Conservation (phyloP, 495 filamentous ascomycete species). For the Aspergillus bertholletiae region DNA sequence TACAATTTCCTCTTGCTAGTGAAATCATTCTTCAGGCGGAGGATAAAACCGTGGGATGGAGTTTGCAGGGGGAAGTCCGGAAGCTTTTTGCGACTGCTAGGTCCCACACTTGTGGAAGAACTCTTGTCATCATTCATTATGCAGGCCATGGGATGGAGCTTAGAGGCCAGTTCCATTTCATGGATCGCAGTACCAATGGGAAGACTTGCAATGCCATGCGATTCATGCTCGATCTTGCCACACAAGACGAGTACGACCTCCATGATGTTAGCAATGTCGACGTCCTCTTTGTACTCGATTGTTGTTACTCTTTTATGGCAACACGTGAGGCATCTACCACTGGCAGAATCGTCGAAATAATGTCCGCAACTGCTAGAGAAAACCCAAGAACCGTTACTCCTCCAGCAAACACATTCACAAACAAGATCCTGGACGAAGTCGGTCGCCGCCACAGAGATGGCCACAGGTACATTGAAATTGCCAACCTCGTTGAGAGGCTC, state of each 20-base stretch:
- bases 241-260: background rate
- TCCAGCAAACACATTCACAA: background rate
- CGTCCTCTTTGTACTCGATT: conserved; percentile 5
- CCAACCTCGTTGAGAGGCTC: background rate
- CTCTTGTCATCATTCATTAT: background rate
- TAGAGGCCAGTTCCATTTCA: background rate
- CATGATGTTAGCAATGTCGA: background rate
- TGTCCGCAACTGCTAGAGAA: background rate
- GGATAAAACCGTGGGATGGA: conserved; percentile 1
- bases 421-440: background rate
- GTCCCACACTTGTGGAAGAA: background rate
- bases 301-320: background rate
- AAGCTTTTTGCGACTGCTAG: background rate
- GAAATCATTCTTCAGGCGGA: background rate
- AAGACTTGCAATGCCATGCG: background rate
- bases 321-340: background rate
- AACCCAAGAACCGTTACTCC: background rate
- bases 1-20: background rate
- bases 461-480: conserved; percentile 1
- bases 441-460: background rate
- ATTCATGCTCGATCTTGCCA: background rate
- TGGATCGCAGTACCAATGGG: background rate
- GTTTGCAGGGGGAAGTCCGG: background rate
- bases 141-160: background rate
- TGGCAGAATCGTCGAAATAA: conserved; percentile 5